Percentiles rank a stretch among this genome's conserved stretches.
Evolutionary conservation across 2,329 filamentous ascomycete genomes (phyloP).

Genomic region (Coniochaeta hoffmannii): DNA sequence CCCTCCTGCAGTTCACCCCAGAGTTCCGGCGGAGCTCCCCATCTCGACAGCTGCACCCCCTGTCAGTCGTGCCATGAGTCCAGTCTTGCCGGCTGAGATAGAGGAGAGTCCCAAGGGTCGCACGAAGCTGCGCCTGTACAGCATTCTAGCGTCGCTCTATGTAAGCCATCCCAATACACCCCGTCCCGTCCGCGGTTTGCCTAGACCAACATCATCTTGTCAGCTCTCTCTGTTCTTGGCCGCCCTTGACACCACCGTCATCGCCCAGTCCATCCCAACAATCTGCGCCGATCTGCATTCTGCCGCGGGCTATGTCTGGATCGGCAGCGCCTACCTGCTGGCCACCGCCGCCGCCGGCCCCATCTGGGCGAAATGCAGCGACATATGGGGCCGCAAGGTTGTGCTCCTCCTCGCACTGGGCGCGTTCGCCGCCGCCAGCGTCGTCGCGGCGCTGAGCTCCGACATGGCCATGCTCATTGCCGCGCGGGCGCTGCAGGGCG

Average conservation of each 20-base stretch:
- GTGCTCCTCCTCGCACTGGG: slow-evolving; percentile 38
- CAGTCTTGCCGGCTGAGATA: too few relatives aligned
- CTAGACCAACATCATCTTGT: neutral
- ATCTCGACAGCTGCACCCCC: too few relatives aligned
- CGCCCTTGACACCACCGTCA: slow-evolving; percentile 46
- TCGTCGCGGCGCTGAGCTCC: slow-evolving; percentile 38
- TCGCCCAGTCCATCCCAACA: slow-evolving; percentile 54
- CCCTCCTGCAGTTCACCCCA: too few relatives aligned
- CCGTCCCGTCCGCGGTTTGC: neutral
- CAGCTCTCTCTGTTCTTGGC: neutral
- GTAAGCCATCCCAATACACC: too few relatives aligned
- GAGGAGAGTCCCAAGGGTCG: slow-evolving; percentile 9
- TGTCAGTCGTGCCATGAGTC: too few relatives aligned
- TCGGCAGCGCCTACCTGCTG: slow-evolving; percentile 66
- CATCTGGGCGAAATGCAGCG: slow-evolving; percentile 58
- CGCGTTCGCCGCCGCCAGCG: slow-evolving; percentile 44
- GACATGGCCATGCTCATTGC: slow-evolving; percentile 40
- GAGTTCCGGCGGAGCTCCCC: too few relatives aligned
- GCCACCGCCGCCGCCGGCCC: slow-evolving; percentile 61
- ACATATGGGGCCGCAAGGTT: slow-evolving; percentile 51
- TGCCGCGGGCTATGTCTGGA: slow-evolving; percentile 66
- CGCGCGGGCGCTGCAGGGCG: slow-evolving; percentile 40
- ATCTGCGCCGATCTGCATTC: slow-evolving; percentile 52
- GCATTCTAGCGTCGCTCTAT: slow-evolving; percentile 13
- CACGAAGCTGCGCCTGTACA: slow-evolving; percentile 13